Evolutionary conservation across 1,284 basidiomycete species (phyloP).

Genomic region (Microbotryum scabiosae): DNA sequence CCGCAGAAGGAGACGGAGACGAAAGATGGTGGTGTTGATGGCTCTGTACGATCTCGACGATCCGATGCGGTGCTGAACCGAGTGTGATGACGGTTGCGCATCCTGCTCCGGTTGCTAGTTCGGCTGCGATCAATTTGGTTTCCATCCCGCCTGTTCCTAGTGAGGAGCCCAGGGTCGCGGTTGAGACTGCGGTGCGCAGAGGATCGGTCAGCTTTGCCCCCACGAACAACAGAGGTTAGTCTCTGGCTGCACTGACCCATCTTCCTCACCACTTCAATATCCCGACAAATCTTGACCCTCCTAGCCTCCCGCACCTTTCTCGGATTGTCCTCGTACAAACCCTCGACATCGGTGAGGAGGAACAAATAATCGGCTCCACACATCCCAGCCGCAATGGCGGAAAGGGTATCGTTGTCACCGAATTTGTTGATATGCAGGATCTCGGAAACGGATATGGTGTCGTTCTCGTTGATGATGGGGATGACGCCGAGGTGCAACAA

Average conservation of each 20-base stretch:
- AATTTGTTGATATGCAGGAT: constrained; percentile 66
- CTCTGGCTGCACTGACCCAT: constrained; percentile 51
- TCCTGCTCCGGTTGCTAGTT: constrained; percentile 90
- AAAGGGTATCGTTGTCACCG: constrained; percentile 96
- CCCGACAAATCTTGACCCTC: constrained; percentile 71
- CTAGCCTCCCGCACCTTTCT: constrained; percentile 75
- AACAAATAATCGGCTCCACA: constrained; percentile 96
- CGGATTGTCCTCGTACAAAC: constrained; percentile 91
- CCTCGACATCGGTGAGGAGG: constrained; percentile 92
- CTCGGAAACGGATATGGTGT: constrained; percentile 93
- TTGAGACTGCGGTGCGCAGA: constrained; percentile 57
- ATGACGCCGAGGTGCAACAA: constrained; percentile 82
- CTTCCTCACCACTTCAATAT: constrained; percentile 68
- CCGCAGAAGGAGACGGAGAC: constrained; percentile 3
- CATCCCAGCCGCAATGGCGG: constrained; percentile 93
- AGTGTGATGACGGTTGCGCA: constrained; percentile 88
- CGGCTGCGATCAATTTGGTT: constrained; percentile 96
- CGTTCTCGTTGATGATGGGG: constrained; percentile 93
- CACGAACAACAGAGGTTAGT: neutral
- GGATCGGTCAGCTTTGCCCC: neutral
- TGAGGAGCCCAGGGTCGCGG: constrained; percentile 79
- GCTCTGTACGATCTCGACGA: constrained; percentile 73
- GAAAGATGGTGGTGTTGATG: constrained; percentile 39
- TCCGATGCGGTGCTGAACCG: constrained; percentile 66
- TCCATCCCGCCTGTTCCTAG: constrained; percentile 99